A percentile compares a stretch with the other conserved stretches of the same genome.
phyloP scores from a whole-genome alignment of 352 stramenopile species.

The Phytophthora chlamydospora region DNA sequence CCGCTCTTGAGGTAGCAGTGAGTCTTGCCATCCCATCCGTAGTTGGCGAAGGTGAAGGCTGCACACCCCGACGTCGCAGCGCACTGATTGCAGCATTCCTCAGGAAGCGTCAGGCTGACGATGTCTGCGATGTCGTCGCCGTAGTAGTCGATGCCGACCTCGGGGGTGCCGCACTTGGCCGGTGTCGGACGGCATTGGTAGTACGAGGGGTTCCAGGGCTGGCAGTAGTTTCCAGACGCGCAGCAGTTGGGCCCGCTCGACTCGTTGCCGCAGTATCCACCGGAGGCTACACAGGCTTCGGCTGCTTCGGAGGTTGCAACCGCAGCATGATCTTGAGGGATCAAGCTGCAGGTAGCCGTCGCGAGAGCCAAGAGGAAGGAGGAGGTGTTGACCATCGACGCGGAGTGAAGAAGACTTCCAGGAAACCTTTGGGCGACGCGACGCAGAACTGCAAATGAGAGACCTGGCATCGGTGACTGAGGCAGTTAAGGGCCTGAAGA shows the following conservation, averaged over 20 bases:
- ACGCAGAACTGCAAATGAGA: not conserved
- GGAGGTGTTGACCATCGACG: too few species aligned
- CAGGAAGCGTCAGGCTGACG: slow-evolving; percentile 20
- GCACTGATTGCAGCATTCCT: slow-evolving; percentile 21
- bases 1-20: slow-evolving; percentile 42
- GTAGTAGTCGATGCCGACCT: slow-evolving; percentile 43
- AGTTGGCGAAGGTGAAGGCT: slow-evolving; percentile 40
- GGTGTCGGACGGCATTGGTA: slow-evolving; percentile 51
- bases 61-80: slow-evolving; percentile 17
- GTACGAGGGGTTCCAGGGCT: slow-evolving; percentile 46
- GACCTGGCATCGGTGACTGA: not conserved
- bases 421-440: not conserved
- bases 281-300: slow-evolving; percentile 5
- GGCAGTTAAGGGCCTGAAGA: too few species aligned
- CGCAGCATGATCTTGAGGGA: too few species aligned
- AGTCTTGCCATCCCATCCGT: slow-evolving; percentile 30
- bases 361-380: too few species aligned
- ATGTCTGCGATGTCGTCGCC: slow-evolving; percentile 42
- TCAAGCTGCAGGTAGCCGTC: not conserved
- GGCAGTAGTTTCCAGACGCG: slow-evolving; percentile 46
- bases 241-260: slow-evolving; percentile 34
- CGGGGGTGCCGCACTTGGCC: slow-evolving; percentile 30
- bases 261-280: slow-evolving; percentile 37
- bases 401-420: too few species aligned
- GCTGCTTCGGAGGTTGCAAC: not conserved